Evolutionary conservation across 352 stramenopile species (phyloP).

Genomic region (Phytopythium cucurbitacearum): DNA sequence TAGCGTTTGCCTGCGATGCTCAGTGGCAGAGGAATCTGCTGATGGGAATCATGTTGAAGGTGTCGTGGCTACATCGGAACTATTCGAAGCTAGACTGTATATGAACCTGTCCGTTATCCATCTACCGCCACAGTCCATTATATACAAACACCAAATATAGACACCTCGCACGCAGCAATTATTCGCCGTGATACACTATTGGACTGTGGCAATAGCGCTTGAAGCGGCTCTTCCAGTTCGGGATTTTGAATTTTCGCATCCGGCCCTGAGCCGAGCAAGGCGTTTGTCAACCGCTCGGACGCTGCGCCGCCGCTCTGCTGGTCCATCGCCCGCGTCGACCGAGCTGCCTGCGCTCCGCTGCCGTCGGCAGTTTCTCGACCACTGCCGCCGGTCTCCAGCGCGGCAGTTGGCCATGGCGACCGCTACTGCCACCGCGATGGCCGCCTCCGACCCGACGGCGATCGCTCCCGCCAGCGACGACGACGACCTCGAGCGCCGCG

Average conservation of each 20-base stretch:
- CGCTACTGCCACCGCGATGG: too few species aligned
- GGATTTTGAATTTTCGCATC: slow-evolving; percentile 5
- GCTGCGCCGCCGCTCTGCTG: neutral
- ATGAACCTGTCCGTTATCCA: too few species aligned
- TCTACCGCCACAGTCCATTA: neutral
- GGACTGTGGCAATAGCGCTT: neutral
- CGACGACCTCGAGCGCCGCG: neutral
- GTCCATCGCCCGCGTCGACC: neutral
- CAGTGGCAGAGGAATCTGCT: too few species aligned
- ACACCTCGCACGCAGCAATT: too few species aligned
- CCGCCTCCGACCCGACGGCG: neutral
- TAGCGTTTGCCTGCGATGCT: too few species aligned
- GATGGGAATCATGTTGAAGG: too few species aligned
- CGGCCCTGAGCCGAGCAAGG: neutral
- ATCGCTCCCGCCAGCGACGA: too few species aligned
- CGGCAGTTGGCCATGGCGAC: neutral
- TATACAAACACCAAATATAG: neutral
- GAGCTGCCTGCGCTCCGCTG: neutral
- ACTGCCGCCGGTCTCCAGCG: neutral
- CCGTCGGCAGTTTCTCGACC: neutral
- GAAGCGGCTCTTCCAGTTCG: neutral
- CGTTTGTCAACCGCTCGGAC: neutral
- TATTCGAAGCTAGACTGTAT: too few species aligned
- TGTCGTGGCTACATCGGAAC: too few species aligned
- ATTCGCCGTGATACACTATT: too few species aligned